Conservation (phyloP, 345 rosid genomes). For the Citrus cavaleriei region DNA sequence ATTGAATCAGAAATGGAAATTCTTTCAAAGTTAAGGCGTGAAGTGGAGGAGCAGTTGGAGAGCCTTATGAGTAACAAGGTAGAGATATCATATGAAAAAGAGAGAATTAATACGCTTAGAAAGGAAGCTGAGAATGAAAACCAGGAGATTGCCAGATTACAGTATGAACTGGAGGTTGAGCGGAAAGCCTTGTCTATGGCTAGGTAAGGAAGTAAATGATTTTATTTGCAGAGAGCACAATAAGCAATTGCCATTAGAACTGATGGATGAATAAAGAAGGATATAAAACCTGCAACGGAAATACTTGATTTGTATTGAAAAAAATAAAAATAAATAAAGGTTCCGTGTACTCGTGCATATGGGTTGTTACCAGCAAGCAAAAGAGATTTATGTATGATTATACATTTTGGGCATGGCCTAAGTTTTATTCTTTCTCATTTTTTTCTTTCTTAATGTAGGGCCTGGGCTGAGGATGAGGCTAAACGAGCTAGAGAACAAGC, state of each 20-base stretch:
- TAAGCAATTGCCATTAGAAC: not conserved
- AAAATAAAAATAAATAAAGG: not conserved
- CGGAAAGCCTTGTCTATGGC: slow-evolving; percentile 84
- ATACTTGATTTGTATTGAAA: not conserved
- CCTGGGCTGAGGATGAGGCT: slow-evolving; percentile 97
- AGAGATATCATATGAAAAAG: slow-evolving; percentile 77
- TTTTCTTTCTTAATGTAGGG: slow-evolving; percentile 34
- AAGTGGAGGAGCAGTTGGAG: slow-evolving; percentile 75
- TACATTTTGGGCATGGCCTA: not conserved
- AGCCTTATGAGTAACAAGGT: slow-evolving; percentile 60
- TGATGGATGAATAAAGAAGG: not conserved
- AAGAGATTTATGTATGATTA: not conserved
- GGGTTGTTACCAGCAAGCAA: no score
- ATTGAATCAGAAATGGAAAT: slow-evolving; percentile 83
- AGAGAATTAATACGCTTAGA: slow-evolving; percentile 57
- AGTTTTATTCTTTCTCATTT: not conserved
- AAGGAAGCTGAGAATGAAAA: slow-evolving; percentile 68
- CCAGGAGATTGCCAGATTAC: slow-evolving; percentile 65
- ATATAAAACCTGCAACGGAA: not conserved
- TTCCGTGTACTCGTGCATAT: not conserved
- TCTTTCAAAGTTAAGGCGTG: slow-evolving; percentile 58
- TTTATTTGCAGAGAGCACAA: not conserved
- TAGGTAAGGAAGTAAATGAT: slow-evolving; percentile 44
- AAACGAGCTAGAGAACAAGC: slow-evolving; percentile 81
- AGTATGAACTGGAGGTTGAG: slow-evolving; percentile 78